These are phyloP conservation scores for Heritiera fomes DNA, from an alignment of 345 rosid genomes.

Conservation along the genomic window DNA sequence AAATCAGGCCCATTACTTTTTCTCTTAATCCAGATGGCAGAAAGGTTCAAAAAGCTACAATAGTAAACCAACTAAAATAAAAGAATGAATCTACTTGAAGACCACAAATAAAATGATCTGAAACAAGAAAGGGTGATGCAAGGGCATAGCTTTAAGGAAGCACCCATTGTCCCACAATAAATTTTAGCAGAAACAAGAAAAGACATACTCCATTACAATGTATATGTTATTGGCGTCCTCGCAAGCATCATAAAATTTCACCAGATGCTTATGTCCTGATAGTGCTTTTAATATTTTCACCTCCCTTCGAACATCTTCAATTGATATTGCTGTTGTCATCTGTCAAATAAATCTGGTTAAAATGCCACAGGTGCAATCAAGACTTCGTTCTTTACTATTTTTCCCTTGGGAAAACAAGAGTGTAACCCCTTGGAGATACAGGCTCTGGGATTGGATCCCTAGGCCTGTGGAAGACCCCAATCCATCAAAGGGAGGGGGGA, in stretches of 20 bases:
- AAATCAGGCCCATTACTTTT: background rate
- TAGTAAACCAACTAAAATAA: background rate
- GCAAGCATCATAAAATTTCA: slow-evolving; percentile 75
- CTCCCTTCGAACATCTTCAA: slow-evolving; percentile 92
- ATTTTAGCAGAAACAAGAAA: slow-evolving; percentile 30
- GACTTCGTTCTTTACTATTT: background rate
- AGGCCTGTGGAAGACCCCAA: background rate
- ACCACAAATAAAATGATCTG: background rate
- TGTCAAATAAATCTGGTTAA: slow-evolving; percentile 42
- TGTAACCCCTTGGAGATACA: background rate
- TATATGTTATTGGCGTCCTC: slow-evolving; percentile 84
- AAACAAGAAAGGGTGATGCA: background rate
- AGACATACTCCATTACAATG: slow-evolving; percentile 91
- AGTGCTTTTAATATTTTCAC: slow-evolving; percentile 74
- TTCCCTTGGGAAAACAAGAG: background rate
- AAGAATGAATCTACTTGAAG: background rate
- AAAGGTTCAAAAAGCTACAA: background rate
- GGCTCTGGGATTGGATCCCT: slow-evolving; percentile 5
- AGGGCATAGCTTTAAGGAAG: slow-evolving; percentile 5
- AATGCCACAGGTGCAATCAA: slow-evolving; percentile 5
- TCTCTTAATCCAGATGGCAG: background rate
- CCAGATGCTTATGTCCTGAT: slow-evolving; percentile 75
- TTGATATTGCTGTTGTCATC: slow-evolving; percentile 88
- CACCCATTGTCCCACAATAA: slow-evolving; percentile 17
- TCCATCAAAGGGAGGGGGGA: background rate